phyloP scores from a whole-genome alignment of 2,329 filamentous ascomycete genomes.

The Aspergillus viridinutans region DNA sequence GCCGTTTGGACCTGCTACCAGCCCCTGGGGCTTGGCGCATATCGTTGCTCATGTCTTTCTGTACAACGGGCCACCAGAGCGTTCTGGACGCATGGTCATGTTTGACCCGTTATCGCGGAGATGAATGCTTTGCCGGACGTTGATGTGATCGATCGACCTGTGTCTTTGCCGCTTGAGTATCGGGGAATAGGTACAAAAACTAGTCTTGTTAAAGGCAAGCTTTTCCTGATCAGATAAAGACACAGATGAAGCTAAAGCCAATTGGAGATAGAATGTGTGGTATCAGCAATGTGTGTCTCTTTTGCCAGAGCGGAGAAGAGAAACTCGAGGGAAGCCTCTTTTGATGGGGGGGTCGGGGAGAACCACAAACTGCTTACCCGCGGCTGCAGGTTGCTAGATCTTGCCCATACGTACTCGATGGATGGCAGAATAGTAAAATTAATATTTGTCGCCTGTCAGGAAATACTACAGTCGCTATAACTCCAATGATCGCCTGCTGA shows the following conservation, averaged over 20 bases:
- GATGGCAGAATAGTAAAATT: neutral
- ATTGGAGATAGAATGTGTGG: neutral
- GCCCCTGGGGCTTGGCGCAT: slow-evolving; percentile 27
- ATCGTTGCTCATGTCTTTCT: slow-evolving; percentile 30
- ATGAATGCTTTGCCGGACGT: slow-evolving; percentile 29
- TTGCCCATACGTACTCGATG: neutral
- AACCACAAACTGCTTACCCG: slow-evolving; percentile 16
- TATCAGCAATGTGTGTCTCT: neutral
- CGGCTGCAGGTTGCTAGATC: neutral
- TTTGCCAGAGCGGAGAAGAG: slow-evolving; percentile 16
- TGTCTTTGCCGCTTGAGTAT: slow-evolving; percentile 4
- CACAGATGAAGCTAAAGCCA: neutral
- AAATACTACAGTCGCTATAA: neutral
- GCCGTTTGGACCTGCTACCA: slow-evolving; percentile 28
- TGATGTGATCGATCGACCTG: slow-evolving; percentile 5
- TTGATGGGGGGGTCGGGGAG: slow-evolving; percentile 13
- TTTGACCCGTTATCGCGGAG: slow-evolving; percentile 18
- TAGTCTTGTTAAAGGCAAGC: neutral
- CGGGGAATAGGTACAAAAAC: neutral
- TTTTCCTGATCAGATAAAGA: neutral
- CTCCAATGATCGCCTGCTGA: neutral
- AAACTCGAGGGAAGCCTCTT: slow-evolving; percentile 5
- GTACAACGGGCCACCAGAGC: slow-evolving; percentile 22
- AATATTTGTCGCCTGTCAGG: neutral
- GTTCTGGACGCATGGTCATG: slow-evolving; percentile 26